Evolutionary conservation across 805 yeast genomes (phyloP), one percentile per base, ranked within the genome.

Genomic region (Scheffersomyces spartinae): DNA sequence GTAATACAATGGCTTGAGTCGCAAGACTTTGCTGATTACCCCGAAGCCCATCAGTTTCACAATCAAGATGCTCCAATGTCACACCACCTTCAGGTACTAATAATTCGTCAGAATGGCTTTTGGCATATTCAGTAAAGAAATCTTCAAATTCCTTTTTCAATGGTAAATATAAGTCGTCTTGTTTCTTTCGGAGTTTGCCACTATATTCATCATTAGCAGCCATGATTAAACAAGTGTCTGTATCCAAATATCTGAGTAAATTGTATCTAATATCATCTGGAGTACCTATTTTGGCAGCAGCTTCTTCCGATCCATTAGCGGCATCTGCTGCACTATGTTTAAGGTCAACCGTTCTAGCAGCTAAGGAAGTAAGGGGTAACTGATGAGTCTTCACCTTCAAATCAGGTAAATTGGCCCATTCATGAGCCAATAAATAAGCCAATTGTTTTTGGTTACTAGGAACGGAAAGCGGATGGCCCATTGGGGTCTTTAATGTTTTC

Each of bases 161-260:
- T 0, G 95, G 95, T 30, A 74, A 51, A 51, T 83, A 93, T 28
- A 64, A 53, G 38, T 73, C 71, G 35, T 83, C 76, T 52, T 91
- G 98, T n/a, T 71, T 83, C 19, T 57, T 48, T 43, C 98, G 68
- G 34, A 91, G 61, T 21, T 58, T 61, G 7, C 97, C 97, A 37
- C 81, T 86, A 45, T 80, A 84, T 47, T 88, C 97, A 21, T 59
- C 63, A 7, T 40, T 36, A 8, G 95, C 94, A 1, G 95, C 75
- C 43, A 86, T 79, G 6, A 88, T 84, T 27, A 91, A 62, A 34
- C 94, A 59, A 2, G 97, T 85, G 50, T 91, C 99, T 0, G 98
- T 91, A 48, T 91, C 98, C 31, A 93, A 60, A 45, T 86, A 91
- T 28, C 86, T 72, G 42, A 88, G 55, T 33, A 91, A 54, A 34